These are phyloP conservation scores for Sporothrix brasiliensis DNA, from an alignment of 2,329 filamentous ascomycete genomes.

Conservation along the genomic window DNA sequence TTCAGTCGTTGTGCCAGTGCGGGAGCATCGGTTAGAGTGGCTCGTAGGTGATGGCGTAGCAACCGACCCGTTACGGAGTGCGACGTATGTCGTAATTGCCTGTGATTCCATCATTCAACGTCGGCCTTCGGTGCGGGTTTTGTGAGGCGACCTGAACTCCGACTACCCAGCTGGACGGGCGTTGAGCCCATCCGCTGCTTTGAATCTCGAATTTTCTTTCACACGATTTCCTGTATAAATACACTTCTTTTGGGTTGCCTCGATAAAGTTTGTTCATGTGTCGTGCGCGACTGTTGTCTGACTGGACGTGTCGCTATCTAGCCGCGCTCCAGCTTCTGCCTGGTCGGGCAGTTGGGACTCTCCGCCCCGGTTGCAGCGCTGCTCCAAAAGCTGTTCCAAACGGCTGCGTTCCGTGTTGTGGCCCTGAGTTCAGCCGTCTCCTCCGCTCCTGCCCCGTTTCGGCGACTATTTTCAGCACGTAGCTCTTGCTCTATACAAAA, in stretches of 20 bases:
- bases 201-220: background rate
- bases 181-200: background rate
- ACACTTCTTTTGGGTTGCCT: no score
- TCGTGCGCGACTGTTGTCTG: no score
- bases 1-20: no score
- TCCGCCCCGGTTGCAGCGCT: conserved; percentile 15
- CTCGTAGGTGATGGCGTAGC: no score
- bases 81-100: no score
- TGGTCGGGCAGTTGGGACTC: conserved; percentile 18
- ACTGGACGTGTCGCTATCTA: background rate
- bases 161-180: background rate
- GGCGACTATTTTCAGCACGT: conserved; percentile 5
- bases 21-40: no score
- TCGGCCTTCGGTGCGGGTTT: background rate
- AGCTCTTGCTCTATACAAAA: background rate
- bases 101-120: background rate
- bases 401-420: background rate
- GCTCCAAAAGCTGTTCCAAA: background rate
- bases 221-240: no score
- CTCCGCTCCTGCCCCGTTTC: conserved; percentile 20
- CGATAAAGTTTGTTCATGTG: no score
- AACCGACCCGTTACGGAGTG: no score
- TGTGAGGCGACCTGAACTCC: background rate
- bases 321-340: background rate
- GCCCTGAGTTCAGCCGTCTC: conserved; percentile 1